A percentile compares a stretch with the other conserved stretches of the same genome.
These are phyloP conservation scores for Neurospora sp. DNA, from an alignment of 495 filamentous ascomycete species.

Conservation along the genomic window DNA sequence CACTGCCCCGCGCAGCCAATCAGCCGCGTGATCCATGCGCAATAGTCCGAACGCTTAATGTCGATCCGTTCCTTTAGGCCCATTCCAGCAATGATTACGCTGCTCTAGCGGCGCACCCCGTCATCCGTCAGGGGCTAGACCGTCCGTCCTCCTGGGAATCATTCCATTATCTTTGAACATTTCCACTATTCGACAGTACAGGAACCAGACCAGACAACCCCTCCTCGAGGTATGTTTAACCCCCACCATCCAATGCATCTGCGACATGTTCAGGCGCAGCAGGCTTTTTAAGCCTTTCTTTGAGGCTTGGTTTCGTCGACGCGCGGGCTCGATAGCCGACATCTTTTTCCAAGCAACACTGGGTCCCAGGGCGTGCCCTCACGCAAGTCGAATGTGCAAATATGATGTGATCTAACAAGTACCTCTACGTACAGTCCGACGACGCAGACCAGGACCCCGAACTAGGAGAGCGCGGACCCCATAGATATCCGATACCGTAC, in stretches of 20 bases:
- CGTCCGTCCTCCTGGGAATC: not conserved
- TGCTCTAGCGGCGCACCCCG: not conserved
- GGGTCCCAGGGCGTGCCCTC: not conserved
- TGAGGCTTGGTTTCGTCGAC: not conserved
- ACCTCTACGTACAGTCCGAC: not conserved
- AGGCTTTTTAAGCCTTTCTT: not conserved
- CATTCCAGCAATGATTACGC: not conserved
- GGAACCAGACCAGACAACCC: not conserved
- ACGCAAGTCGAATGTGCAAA: not conserved
- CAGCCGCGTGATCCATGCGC: not conserved
- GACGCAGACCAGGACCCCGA: not conserved
- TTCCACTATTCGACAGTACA: not conserved
- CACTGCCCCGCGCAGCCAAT: not conserved
- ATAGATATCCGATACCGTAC: not conserved
- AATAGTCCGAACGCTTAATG: not conserved
- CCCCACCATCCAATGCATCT: not conserved
- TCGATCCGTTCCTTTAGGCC: not conserved
- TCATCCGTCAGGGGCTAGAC: not conserved
- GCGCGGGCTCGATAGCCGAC: not conserved
- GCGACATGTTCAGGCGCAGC: not conserved
- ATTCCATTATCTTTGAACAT: not conserved
- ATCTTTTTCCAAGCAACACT: not conserved
- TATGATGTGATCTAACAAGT: not conserved
- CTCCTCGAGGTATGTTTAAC: not conserved
- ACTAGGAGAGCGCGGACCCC: not conserved